Evolutionary conservation across 164 flowering plant genomes (phyloP).

Genomic region (Paratinospora sagittata): DNA sequence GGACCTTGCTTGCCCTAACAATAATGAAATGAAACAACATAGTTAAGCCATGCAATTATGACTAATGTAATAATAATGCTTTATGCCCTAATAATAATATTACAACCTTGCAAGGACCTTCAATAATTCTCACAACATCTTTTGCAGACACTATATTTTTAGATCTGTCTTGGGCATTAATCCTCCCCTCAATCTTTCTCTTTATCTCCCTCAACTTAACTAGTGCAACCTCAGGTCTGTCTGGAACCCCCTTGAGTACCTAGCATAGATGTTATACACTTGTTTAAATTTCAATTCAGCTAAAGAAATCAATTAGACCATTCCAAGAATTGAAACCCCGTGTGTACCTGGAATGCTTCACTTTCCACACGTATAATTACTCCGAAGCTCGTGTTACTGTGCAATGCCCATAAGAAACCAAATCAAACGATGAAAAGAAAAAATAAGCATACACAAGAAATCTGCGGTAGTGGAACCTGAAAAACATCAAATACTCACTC

Average conservation of each 20-base stretch:
- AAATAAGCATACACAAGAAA: neutral
- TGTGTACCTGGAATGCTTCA: slow-evolving; percentile 90
- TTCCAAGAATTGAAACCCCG: neutral
- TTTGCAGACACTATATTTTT: slow-evolving; percentile 63
- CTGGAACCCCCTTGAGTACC: slow-evolving; percentile 94
- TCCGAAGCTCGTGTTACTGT: slow-evolving; percentile 86
- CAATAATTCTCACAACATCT: slow-evolving; percentile 80
- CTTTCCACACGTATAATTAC: slow-evolving; percentile 93
- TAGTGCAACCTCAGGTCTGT: slow-evolving; percentile 79
- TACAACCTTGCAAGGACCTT: slow-evolving; percentile 83
- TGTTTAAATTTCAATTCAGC: neutral
- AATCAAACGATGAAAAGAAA: neutral
- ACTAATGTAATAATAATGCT: neutral
- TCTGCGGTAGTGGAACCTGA: neutral
- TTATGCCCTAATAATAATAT: neutral
- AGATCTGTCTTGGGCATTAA: slow-evolving; percentile 58
- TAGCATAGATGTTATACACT: slow-evolving; percentile 16
- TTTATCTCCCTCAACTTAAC: slow-evolving; percentile 89
- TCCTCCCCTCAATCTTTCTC: slow-evolving; percentile 66
- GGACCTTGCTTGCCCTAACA: slow-evolving; percentile 95
- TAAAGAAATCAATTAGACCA: neutral
- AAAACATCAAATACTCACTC: slow-evolving; percentile 50
- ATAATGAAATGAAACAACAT: neutral
- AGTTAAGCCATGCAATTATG: slow-evolving; percentile 1
- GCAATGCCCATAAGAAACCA: slow-evolving; percentile 20